Conservation (phyloP, 1,284 basidiomycete genomes). For the Ustilago crameri region DNA sequence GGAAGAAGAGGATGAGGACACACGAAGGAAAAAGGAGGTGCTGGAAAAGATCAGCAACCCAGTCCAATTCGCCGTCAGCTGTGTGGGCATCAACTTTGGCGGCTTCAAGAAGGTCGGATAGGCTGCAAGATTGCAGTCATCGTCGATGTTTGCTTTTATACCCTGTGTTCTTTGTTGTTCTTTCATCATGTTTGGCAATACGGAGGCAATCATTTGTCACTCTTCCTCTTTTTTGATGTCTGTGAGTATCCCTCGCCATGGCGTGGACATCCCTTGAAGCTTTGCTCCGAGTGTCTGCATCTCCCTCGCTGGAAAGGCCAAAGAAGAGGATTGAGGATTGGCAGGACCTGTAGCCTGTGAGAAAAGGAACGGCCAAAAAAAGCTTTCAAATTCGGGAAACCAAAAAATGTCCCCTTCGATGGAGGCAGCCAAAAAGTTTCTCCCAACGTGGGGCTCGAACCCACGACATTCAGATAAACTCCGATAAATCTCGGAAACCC, state of each 20-base stretch:
- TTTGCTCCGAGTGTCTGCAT: too few species aligned
- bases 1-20: slow-evolving; percentile 27
- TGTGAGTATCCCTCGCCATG: too few species aligned
- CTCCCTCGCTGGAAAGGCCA: too few species aligned
- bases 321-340: too few species aligned
- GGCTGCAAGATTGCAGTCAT: not conserved
- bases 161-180: not conserved
- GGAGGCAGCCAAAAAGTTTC: slow-evolving; percentile 16
- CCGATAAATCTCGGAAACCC: slow-evolving; percentile 44
- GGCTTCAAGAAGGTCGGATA: slow-evolving; percentile 57
- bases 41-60: slow-evolving; percentile 14
- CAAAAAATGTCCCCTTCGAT: not conserved
- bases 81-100: slow-evolving; percentile 61
- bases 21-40: slow-evolving; percentile 15
- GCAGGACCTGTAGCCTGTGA: too few species aligned
- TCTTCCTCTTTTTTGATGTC: too few species aligned
- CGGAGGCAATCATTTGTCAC: too few species aligned
- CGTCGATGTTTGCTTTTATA: not conserved
- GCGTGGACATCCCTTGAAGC: too few species aligned
- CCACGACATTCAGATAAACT: slow-evolving; percentile 65
- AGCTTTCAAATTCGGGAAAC: not conserved
- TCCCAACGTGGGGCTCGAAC: slow-evolving; percentile 68
- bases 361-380: not conserved
- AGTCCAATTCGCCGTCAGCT: slow-evolving; percentile 50
- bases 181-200: too few species aligned